A percentile compares a stretch with the other conserved stretches of the same genome.
Evolutionary conservation across 2,329 filamentous ascomycete species (phyloP).

Genomic region (Xylogone sp.): DNA sequence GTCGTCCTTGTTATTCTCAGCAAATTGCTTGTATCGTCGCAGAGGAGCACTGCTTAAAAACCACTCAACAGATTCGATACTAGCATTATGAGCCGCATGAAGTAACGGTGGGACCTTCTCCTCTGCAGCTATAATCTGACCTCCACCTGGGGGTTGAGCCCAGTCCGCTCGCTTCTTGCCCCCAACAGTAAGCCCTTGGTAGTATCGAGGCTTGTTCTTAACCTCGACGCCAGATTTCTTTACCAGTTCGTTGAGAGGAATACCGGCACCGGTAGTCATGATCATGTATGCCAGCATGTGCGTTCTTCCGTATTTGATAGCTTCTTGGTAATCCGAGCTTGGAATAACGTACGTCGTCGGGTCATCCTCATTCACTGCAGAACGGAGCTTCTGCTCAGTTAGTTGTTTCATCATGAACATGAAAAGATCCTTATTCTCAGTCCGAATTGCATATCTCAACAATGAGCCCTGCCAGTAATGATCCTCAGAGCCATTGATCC

Average conservation of each 20-base stretch:
- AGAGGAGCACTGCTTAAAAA: conserved; percentile 69
- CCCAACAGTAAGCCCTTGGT: conserved; percentile 73
- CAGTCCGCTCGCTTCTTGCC: conserved; percentile 73
- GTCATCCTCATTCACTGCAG: conserved; percentile 18
- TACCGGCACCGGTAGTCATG: conserved; percentile 60
- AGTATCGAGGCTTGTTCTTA: conserved; percentile 64
- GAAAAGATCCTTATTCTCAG: conserved; percentile 20
- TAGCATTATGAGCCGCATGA: conserved; percentile 51
- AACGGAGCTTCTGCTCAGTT: conserved; percentile 18
- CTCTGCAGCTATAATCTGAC: conserved; percentile 36
- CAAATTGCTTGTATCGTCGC: conserved; percentile 66
- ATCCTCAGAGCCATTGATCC: conserved; percentile 27
- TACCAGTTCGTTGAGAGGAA: conserved; percentile 65
- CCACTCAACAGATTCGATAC: conserved; percentile 70
- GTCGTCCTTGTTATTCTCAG: conserved; percentile 57
- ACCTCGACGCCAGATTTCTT: conserved; percentile 61
- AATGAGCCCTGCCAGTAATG: conserved; percentile 7
- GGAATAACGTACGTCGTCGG: conserved; percentile 24
- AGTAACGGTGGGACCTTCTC: conserved; percentile 55
- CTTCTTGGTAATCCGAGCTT: conserved; percentile 36
- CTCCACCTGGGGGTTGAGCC: conserved; percentile 62
- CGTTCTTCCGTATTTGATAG: conserved; percentile 45
- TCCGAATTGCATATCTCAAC: conserved; percentile 16
- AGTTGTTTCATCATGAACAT: conserved; percentile 23
- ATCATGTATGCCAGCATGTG: conserved; percentile 62